Conservation (phyloP, 257 asterid genomes). For the Vinca minor region DNA sequence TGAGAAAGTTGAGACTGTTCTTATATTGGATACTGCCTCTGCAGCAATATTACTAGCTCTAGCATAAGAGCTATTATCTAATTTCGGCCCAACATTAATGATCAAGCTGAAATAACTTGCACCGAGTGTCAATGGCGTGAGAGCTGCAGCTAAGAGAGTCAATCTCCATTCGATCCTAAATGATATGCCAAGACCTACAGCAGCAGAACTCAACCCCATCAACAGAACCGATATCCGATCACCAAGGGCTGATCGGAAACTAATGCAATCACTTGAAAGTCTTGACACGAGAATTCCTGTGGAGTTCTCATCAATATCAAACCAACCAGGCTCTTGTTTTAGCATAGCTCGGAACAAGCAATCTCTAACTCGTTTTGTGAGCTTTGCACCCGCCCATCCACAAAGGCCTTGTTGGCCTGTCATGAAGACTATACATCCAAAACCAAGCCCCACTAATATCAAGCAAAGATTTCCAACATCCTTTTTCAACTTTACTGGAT, state of each 20-base stretch:
- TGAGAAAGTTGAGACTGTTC: conserved; percentile 72
- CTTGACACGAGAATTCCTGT: conserved; percentile 57
- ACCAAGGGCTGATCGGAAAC: conserved; percentile 62
- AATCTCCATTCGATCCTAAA: conserved; percentile 60
- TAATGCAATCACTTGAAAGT: conserved; percentile 48
- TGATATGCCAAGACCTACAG: conserved; percentile 62
- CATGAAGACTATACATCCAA: conserved; percentile 57
- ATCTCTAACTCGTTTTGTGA: conserved; percentile 58
- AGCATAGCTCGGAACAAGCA: conserved; percentile 49
- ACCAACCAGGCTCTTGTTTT: conserved; percentile 83
- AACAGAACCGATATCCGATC: conserved; percentile 59
- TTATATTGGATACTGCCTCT: conserved; percentile 67
- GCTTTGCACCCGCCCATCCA: conserved; percentile 75
- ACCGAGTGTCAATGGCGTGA: conserved; percentile 74
- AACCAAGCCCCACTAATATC: conserved; percentile 59
- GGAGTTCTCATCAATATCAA: conserved; percentile 60
- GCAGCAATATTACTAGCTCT: conserved; percentile 72
- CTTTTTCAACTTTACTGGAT: conserved; percentile 31
- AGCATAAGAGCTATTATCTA: conserved; percentile 58
- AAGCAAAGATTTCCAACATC: conserved; percentile 56
- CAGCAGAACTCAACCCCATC: conserved; percentile 79
- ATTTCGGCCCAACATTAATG: conserved; percentile 57
- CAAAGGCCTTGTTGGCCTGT: conserved; percentile 81
- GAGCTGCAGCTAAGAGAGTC: conserved; percentile 52
- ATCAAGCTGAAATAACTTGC: conserved; percentile 72